phyloP scores from a whole-genome alignment of 805 yeast genomes.

The Candida insectorum region DNA sequence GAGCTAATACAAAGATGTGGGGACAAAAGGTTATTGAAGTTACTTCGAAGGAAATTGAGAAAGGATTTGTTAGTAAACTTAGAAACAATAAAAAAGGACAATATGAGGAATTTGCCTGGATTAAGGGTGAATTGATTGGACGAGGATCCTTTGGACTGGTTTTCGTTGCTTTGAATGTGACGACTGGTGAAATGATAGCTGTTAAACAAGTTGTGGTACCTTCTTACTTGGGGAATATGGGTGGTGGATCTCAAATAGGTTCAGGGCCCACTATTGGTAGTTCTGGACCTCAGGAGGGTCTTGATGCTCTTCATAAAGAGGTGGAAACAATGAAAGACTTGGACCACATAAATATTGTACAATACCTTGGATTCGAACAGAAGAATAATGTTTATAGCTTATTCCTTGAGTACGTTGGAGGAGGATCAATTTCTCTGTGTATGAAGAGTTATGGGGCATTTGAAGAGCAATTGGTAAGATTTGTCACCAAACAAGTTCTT shows the following conservation, averaged over 20 bases:
- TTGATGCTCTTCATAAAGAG: conserved; percentile 83
- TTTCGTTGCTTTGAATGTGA: conserved; percentile 84
- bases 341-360: conserved; percentile 92
- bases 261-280: conserved; percentile 15
- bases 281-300: conserved; percentile 47
- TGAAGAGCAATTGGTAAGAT: conserved; percentile 71
- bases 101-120: conserved; percentile 91
- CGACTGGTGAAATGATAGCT: conserved; percentile 98
- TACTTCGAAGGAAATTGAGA: conserved; percentile 63
- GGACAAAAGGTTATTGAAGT: conserved; percentile 92
- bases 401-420: conserved; percentile 94
- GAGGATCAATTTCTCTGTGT: conserved; percentile 91
- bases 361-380: conserved; percentile 90
- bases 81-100: conserved; percentile 60
- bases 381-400: conserved; percentile 72
- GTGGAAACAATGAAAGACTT: conserved; percentile 91
- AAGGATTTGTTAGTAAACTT: conserved; percentile 63
- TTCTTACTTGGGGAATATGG: neutral
- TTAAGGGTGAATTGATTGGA: conserved; percentile 95
- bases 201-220: conserved; percentile 89
- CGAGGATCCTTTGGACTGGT: conserved; percentile 96
- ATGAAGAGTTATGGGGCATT: conserved; percentile 80
- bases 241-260: too few relatives aligned
- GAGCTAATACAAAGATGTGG: conserved; percentile 94
- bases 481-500: conserved; percentile 74